phyloP scores from a whole-genome alignment of 208 protist species.

The Naegleria gruberi region DNA sequence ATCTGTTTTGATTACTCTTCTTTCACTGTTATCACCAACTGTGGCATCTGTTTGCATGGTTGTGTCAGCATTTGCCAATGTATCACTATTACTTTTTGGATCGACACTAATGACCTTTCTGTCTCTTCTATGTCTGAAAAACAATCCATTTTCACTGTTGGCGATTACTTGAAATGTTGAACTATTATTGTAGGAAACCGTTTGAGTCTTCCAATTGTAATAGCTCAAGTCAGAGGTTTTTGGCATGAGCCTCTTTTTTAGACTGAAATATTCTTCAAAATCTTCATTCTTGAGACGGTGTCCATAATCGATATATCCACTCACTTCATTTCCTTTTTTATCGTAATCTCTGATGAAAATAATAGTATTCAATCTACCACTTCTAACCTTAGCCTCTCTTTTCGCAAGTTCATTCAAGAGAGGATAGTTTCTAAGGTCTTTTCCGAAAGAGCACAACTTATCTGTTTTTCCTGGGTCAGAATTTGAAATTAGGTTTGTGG shows the following conservation, averaged over 20 bases:
- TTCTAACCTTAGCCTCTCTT: conserved; percentile 88
- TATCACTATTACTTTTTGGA: conserved; percentile 53
- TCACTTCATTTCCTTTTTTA: conserved; percentile 87
- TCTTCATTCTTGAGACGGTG: conserved; percentile 83
- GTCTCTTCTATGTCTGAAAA: conserved; percentile 96
- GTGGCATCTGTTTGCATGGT: conserved; percentile 28
- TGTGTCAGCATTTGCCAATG: background rate
- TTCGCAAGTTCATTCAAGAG: conserved; percentile 83
- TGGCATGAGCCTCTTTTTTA: conserved; percentile 77
- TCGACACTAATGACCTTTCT: conserved; percentile 94
- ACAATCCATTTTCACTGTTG: conserved; percentile 83
- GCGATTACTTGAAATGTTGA: conserved; percentile 91
- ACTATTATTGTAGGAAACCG: conserved; percentile 81
- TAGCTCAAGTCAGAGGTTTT: conserved; percentile 88
- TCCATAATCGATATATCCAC: conserved; percentile 95
- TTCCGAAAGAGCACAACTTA: conserved; percentile 67
- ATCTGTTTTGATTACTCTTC: conserved; percentile 75
- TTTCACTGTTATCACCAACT: conserved; percentile 80
- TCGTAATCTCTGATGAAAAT: conserved; percentile 92
- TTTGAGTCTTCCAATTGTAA: conserved; percentile 96
- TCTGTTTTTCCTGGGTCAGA: conserved; percentile 48
- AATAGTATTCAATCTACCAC: conserved; percentile 86
- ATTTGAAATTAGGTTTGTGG: background rate
- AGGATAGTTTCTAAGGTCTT: conserved; percentile 68
- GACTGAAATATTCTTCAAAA: conserved; percentile 81